Base-by-base conservation (phyloP, 2,329 filamentous ascomycete species). In the Pseudogymnoascus sp. region DNA sequence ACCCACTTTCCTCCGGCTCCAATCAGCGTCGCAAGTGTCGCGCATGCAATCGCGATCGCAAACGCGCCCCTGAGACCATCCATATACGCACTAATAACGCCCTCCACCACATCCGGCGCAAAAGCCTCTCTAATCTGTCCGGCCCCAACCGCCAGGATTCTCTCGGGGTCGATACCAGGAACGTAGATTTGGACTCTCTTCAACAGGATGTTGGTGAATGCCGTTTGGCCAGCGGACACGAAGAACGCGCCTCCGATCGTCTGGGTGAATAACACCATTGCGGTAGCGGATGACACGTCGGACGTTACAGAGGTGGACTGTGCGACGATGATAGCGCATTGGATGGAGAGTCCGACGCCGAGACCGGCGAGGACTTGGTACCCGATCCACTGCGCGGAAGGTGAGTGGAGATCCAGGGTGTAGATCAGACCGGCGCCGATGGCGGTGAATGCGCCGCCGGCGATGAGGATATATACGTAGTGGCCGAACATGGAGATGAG, bases 21-120 rank as follows among this genome's bases (percentile, higher is more conserved):
- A 17, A 77, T 63, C 3, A 77, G 35, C 4, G 76, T 72, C 0
- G 77, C 73, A 26, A 80, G 61, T 2, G 78, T 78, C 1, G 74
- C 78, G 31, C 78, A 80, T 4, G 86, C 71, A 19, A 80, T 77
- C 13, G 80, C 79, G 66, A 87, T 77, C 9, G 84, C 87, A 40
- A 86, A 82, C 4, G 80, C 78, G 7, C 88, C 85, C 70, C 87
- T 85, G 68, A 88, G 83, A 0, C 83, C 83, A 62, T 82, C 75
- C 68, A 83, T 88, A 75, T 90, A 90, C 0, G 83, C 85, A 0
- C 73, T 67, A 26, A 88, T 77, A 42, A 90, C 84, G 0, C 78
- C 76, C 0, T 75, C 70, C 2, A 88, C 75, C 64, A 77, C 78
- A n/a, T 81, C 71, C 0, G 69, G 63, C 0, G 78, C 70, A 66